Evolutionary conservation across 2,329 filamentous ascomycete species (phyloP), one percentile per base, ranked within the genome.

Genomic region (Penicillium griseofulvum): DNA sequence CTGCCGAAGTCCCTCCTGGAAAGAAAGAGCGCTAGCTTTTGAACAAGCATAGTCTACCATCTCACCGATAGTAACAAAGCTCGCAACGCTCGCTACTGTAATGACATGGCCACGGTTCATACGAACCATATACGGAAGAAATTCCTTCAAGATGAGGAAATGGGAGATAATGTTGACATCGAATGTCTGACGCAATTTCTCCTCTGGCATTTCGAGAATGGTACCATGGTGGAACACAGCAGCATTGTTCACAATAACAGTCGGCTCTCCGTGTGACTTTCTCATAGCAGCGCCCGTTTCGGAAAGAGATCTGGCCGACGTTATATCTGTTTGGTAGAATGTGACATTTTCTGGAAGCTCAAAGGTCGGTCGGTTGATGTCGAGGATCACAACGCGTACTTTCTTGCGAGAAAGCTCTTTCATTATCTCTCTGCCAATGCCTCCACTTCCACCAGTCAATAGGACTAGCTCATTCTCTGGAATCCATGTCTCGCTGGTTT

Each of bases 31-130:
- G 4, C 72, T 76, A 0, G 76, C 74, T 60, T 83, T 83, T 22
- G 76, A 77, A 38, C 72, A 73, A 26, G 68, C 71, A 64, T 83
- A 83, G 54, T 79, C 77, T 9, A 75, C 76, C 55, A 82, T 75
- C n/a, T 76, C 73, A 3, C 69, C 72, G 2, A 75, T 55, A 2
- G 70, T 65, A 5, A 78, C 49, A 63, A 78, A 81, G 16, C 75
- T 77, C 5, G 79, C 80, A 49, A 77, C 66, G 56, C 77, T 80
- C 1, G 81, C 80, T 9, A 84, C 71, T 0, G 80, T 81, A n/a
- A 84, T 72, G 26, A 83, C 69, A 54, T 83, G 81, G 6, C 81
- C 82, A 55, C 78, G 77, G 56, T 79, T 74, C 38, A 64, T 63
- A 45, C 59, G 60, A n/a, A 80, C 63, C 77, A 81, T 80, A 26